Base-by-base conservation (phyloP, 2,329 filamentous ascomycete genomes). In the Cercospora sp. region DNA sequence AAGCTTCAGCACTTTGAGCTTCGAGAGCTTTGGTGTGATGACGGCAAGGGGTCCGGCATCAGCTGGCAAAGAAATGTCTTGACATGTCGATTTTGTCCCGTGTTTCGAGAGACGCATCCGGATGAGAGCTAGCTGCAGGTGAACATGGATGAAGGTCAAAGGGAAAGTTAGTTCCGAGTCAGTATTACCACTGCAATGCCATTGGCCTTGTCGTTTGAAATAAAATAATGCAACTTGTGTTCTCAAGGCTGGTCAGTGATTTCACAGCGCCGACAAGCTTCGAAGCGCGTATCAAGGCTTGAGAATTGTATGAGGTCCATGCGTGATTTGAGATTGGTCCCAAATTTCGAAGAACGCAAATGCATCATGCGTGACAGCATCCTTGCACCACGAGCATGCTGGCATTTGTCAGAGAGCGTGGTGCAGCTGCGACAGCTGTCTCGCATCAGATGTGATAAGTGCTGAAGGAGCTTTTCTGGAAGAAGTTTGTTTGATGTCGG, bases 401-500 rank as follows among this genome's bases (percentile, higher is more conserved):
- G 26, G 60, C 26, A 18, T 42, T 48, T 28, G 33, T 48, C 33
- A 45, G 33, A 26, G 10, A 48, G 60, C 8, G 42, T 62, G 40
- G 40, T 48, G 23, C 42, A 31, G 36, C 13, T 28, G 51, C 45
- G 51, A 36, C n/a, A 57, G 26, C 33, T 58, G 51, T 45, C 63
- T 48, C 55, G 53, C 20, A 51, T 30, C 57, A 33, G 63, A 60
- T 48, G 53, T 60, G 51, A 48, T 48, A 18, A 30, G 23, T 45
- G 23, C 20, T 58, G 55, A 20, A 36, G 18, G 28, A 23, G 23
- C 26, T 30, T 62, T 65, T 60, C 63, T 30, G 58, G 55, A 65
- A 65, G 53, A 53, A 60, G 63, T 42, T 53, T 48, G 18, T 62
- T 48, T 28, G 40, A 65, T 48, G 63, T 57, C 55, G 53, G 51